Evolutionary conservation across 331 rosid genomes (phyloP), one percentile per base, ranked within the genome.

Genomic region (Quercus lobata): DNA sequence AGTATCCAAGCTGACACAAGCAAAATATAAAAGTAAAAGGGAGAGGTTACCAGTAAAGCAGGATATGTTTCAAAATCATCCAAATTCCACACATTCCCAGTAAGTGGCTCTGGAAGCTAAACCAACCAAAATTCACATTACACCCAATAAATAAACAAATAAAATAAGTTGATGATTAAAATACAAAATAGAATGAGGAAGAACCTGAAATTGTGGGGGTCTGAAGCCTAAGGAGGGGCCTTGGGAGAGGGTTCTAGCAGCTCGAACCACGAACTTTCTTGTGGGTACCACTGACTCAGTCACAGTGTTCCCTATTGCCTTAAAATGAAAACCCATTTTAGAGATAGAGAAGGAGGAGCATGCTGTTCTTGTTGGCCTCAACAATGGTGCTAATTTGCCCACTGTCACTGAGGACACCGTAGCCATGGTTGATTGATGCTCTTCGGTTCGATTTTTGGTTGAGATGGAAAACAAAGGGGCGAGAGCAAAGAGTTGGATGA

Each of bases 11-110:
- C 49, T 41, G 49, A 41, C 49, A 35, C 17, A 30, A 65, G n/a
- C 46, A 65, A 65, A 29, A 58, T 14, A 16, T 22, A n/a, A 27
- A 78, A 27, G 5, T 30, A 12, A 52, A 29, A 44, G 3, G 11
- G 53, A 62, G 69, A 73, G 11, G 79, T 65, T 81, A 94, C 97
- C 94, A 90, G 83, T 55, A 95, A 81, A 74, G 98, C 97, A 80
- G 97, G 99, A 84, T 93, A 77, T 32, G 90, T 81, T 86, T 95
- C 98, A 88, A 95, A 93, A 81, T 93, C 97, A 57, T 83, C 88
- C 89, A 91, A 82, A 82, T 84, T 85, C 97, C 98, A 95, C 74
- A 88, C 82, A 80, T 86, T 91, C 79, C 94, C 97, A 14, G 94
- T 85, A 32, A 91, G 93, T 74, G 98, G 98, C 90, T 95, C 96